Evolutionary conservation across 805 yeast genomes (phyloP).

Genomic region (Schwanniomyces polymorphus): DNA sequence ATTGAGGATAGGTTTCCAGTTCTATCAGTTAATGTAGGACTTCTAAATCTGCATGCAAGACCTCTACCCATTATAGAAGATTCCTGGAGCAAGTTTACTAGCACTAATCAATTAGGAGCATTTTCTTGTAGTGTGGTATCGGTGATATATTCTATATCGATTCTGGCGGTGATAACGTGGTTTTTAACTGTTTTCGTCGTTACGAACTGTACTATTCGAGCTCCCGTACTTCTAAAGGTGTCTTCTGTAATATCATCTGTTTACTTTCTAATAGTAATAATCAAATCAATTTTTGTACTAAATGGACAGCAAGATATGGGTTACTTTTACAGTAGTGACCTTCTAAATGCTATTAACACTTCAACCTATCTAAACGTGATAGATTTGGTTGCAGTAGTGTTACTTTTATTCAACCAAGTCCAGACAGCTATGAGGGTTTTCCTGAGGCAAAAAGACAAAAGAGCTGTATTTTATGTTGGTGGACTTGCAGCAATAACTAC

Average conservation of each 20-base stretch:
- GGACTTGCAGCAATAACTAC: conserved; percentile 49
- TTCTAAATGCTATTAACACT: conserved; percentile 45
- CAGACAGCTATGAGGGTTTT: conserved; percentile 70
- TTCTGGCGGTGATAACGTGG: conserved; percentile 64
- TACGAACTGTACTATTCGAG: conserved; percentile 64
- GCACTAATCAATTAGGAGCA: conserved; percentile 32
- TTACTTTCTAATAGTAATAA: conserved; percentile 52
- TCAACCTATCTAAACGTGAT: conserved; percentile 51
- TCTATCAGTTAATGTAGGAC: conserved; percentile 37
- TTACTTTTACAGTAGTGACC: conserved; percentile 40
- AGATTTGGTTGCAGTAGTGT: conserved; percentile 56
- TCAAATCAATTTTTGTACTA: conserved; percentile 46
- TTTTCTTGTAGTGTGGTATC: conserved; percentile 62
- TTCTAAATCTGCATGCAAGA: conserved; percentile 22
- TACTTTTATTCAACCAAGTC: conserved; percentile 67
- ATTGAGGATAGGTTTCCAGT: conserved; percentile 32
- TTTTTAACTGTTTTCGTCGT: conserved; percentile 63
- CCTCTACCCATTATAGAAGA: conserved; percentile 43
- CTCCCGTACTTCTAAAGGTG: conserved; percentile 49
- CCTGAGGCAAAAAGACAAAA: conserved; percentile 65
- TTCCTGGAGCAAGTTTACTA: conserved; percentile 51
- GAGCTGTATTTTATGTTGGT: conserved; percentile 62
- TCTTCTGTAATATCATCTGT: conserved; percentile 55
- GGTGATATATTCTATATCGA: conserved; percentile 58
- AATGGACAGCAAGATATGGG: conserved; percentile 48